Evolutionary conservation across 2,329 filamentous ascomycete genomes (phyloP), one percentile per base, ranked within the genome.

Genomic region (Sporothrix protearum): DNA sequence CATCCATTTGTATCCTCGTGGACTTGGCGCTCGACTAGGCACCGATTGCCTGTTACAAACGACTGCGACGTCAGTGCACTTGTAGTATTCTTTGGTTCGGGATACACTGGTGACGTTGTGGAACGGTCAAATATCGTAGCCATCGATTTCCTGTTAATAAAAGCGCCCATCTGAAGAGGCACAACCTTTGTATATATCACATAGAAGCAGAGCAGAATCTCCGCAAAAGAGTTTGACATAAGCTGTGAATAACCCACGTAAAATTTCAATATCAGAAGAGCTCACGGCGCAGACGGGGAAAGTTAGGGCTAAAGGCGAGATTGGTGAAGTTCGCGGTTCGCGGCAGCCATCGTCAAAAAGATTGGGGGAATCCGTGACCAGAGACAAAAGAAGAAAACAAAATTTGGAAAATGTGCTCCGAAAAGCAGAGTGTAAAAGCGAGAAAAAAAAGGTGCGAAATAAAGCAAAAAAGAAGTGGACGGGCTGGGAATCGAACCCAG

Each of bases 401-500:
- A 36, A 36, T 4, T 36, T 36, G n/a, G n/a, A n/a, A 36, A 36
- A 36, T 36, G 33, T 36, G 33, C 3, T 4, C 4, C 8, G 6
- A 42, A 28, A 63, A 4, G 22, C 3, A 14, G 2, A 47, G 3
- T 16, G 19, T 2, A 1, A 30, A 49, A 49, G 22, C 3, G 10
- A 30, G n/a, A 47, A 28, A 6, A 66, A 49, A 66, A 28, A 12
- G 1, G 1, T 22, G 2, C n/a, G 2, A n/a, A 66, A 66, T 22
- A n/a, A 69, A 59, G 14, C 22, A n/a, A 59, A 45, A 59, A 39
- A 53, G 16, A 55, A 7, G 7, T 57, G 66, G 47, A 57, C 33
- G 6, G 19, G 22, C 51, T 59, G 33, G 49, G 61, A 66, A 30
- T 55, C 49, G 67, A 69, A 57, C 33, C 47, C 33, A 59, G 51